These are phyloP conservation scores for Linnemannia hyalina DNA, from an alignment of 192 early-diverging fungal species.

Conservation along the genomic window DNA sequence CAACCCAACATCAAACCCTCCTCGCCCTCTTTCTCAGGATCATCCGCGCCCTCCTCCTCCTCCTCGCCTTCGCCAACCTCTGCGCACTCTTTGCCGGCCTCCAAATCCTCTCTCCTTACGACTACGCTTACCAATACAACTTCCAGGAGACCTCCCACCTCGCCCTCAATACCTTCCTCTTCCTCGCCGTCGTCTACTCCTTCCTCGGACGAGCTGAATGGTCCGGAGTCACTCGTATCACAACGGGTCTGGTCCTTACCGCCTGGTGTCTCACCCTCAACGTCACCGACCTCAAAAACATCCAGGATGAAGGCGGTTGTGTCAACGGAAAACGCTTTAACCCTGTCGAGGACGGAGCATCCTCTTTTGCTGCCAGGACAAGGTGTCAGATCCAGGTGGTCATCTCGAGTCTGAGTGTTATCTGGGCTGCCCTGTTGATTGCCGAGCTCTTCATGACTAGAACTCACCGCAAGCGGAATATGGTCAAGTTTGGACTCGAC, in stretches of 20 bases:
- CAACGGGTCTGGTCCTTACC: background rate
- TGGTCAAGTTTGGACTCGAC: background rate
- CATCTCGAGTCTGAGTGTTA: background rate
- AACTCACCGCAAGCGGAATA: slow-evolving; percentile 1
- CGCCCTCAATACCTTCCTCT: slow-evolving; percentile 19
- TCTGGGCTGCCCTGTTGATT: background rate
- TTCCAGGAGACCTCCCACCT: slow-evolving; percentile 27
- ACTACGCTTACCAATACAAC: background rate
- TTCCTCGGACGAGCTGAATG: slow-evolving; percentile 18
- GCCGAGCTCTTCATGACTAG: slow-evolving; percentile 14
- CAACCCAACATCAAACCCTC: background rate
- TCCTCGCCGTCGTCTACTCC: slow-evolving; percentile 17
- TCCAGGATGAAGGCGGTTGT: background rate
- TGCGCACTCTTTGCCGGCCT: slow-evolving; percentile 17
- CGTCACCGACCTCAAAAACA: background rate
- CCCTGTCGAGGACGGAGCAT: background rate
- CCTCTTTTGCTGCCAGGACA: background rate
- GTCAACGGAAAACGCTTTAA: background rate
- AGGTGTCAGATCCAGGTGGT: slow-evolving; percentile 25
- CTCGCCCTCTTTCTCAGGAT: background rate
- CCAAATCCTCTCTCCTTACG: background rate
- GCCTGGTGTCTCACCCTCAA: slow-evolving; percentile 1
- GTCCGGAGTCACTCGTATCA: slow-evolving; percentile 8
- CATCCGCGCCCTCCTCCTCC: slow-evolving; percentile 12
- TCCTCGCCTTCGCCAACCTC: slow-evolving; percentile 12